Conservation (phyloP, 495 filamentous ascomycete species). For the Lichina pygmaea region DNA sequence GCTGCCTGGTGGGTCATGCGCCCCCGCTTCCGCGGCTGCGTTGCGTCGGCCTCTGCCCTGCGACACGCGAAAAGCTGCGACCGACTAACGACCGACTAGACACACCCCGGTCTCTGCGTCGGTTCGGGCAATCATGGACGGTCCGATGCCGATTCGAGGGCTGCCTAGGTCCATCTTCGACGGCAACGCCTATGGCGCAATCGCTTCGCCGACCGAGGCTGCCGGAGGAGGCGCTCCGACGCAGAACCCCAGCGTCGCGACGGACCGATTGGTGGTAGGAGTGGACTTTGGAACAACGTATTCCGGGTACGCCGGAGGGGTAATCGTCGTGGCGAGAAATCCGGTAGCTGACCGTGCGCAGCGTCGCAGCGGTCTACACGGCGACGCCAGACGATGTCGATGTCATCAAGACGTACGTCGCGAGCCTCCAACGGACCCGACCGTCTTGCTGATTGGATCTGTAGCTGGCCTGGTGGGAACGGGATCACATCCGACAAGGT, state of each 20-base stretch:
- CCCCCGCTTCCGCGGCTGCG: too few species aligned
- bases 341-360: constrained; percentile 6
- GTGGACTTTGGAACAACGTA: constrained; percentile 49
- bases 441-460: neutral
- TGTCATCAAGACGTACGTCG: constrained; percentile 35
- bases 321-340: neutral
- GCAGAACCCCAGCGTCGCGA: neutral
- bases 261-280: constrained; percentile 28
- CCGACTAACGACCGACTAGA: too few species aligned
- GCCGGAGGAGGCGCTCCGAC: constrained; percentile 1
- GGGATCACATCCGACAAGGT: constrained; percentile 45
- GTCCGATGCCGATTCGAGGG: neutral
- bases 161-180: neutral
- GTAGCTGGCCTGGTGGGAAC: constrained; percentile 43
- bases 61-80: too few species aligned
- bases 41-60: too few species aligned
- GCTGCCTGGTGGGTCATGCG: too few species aligned
- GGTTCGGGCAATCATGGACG: neutral
- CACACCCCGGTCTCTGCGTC: too few species aligned
- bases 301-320: constrained; percentile 24
- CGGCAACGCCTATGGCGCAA: neutral
- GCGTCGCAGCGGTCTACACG: constrained; percentile 50
- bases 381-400: constrained; percentile 52
- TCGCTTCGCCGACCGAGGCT: neutral
- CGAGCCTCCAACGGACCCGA: neutral